A percentile compares a stretch with the other conserved stretches of the same genome.
Conservation (phyloP, 2,329 filamentous ascomycete genomes). For the Furcasterigmium sp. region DNA sequence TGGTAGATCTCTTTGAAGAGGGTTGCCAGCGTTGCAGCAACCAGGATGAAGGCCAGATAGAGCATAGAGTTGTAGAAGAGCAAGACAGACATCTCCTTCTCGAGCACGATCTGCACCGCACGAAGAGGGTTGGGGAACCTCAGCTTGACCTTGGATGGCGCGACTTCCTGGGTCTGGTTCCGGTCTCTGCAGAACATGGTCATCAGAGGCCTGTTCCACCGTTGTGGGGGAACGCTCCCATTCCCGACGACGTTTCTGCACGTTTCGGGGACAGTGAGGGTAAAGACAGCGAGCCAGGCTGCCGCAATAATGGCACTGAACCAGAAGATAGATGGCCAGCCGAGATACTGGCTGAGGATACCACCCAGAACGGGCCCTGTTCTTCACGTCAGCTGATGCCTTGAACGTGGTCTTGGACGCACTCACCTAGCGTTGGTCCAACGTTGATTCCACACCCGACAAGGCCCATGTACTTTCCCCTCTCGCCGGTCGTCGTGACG, state of each 20-base stretch:
- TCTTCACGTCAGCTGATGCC: neutral
- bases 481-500: slow-evolving; percentile 60
- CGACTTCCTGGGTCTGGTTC: slow-evolving; percentile 11
- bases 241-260: slow-evolving; percentile 56
- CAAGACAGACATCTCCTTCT: slow-evolving; percentile 53
- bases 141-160: slow-evolving; percentile 33
- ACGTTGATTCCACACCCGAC: slow-evolving; percentile 55
- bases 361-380: slow-evolving; percentile 58
- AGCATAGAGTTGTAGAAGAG: slow-evolving; percentile 47
- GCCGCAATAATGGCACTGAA: slow-evolving; percentile 54
- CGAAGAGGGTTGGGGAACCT: slow-evolving; percentile 53
- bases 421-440: slow-evolving; percentile 35
- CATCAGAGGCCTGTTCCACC: slow-evolving; percentile 53
- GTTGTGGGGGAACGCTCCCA: slow-evolving; percentile 52
- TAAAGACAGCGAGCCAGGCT: slow-evolving; percentile 47
- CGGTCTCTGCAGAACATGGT: slow-evolving; percentile 38
- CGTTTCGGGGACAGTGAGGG: slow-evolving; percentile 54
- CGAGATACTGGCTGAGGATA: slow-evolving; percentile 55
- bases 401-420: no score
- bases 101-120: slow-evolving; percentile 45
- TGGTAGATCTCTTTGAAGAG: slow-evolving; percentile 46
- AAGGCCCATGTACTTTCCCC: slow-evolving; percentile 68
- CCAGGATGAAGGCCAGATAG: slow-evolving; percentile 51
- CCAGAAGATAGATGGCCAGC: slow-evolving; percentile 68
- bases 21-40: slow-evolving; percentile 47